Percentiles rank a stretch among this genome's conserved stretches.
These are phyloP conservation scores for Crithidia brevicula DNA, from an alignment of 208 protist genomes.

Conservation along the genomic window DNA sequence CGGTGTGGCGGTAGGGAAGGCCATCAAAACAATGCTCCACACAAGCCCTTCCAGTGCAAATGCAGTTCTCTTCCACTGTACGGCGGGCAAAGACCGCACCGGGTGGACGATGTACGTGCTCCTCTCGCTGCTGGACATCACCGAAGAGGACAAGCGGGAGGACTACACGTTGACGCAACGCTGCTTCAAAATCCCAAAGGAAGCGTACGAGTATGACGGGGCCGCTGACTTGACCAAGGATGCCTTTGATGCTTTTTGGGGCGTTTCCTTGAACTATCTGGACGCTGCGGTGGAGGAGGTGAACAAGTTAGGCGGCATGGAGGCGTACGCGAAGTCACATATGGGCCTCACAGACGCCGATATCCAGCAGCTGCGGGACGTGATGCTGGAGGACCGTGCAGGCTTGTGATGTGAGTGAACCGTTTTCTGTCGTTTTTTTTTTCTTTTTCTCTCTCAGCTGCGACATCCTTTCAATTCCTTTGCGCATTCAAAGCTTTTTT, in stretches of 20 bases:
- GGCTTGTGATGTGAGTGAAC: not conserved
- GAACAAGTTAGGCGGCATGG: not conserved
- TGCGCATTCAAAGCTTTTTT: no score
- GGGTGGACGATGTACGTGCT: slow-evolving; percentile 31
- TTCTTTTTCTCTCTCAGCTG: not conserved
- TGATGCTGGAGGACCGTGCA: not conserved
- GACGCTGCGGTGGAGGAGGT: not conserved
- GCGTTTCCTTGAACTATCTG: not conserved
- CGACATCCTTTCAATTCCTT: no score
- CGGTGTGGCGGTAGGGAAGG: slow-evolving; percentile 11
- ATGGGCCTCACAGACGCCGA: not conserved
- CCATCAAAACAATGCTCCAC: slow-evolving; percentile 29
- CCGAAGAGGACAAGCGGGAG: slow-evolving; percentile 18
- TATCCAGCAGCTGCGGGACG: not conserved
- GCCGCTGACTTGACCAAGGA: not conserved
- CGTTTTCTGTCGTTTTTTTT: not conserved
- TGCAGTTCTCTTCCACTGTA: slow-evolving; percentile 44
- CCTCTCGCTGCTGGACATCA: slow-evolving; percentile 29
- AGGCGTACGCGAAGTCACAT: not conserved
- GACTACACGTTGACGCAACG: slow-evolving; percentile 40
- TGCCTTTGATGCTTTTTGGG: not conserved
- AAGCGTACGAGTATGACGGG: slow-evolving; percentile 15
- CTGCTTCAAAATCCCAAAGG: slow-evolving; percentile 18
- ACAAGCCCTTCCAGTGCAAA: slow-evolving; percentile 12
- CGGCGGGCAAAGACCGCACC: slow-evolving; percentile 48